These are phyloP conservation scores for Eremochloa ophiuroides DNA, from an alignment of 176 grass and related monocot genomes.

Conservation along the genomic window DNA sequence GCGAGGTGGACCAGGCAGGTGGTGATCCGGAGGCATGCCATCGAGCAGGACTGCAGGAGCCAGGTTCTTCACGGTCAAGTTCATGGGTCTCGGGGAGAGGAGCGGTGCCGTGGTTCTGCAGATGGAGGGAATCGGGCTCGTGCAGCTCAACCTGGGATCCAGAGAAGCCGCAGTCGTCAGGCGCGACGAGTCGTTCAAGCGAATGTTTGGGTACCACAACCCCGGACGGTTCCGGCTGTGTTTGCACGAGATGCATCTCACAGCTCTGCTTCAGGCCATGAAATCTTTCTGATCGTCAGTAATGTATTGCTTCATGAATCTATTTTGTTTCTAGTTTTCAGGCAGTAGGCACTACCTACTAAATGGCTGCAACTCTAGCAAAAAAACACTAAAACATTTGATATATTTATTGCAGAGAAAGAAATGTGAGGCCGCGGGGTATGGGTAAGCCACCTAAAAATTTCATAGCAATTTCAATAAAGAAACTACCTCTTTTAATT, in stretches of 20 bases:
- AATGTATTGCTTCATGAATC: too few relatives aligned
- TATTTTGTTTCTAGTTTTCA: not conserved
- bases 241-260: not conserved
- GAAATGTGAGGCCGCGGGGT: too few relatives aligned
- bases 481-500: too few relatives aligned
- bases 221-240: not conserved
- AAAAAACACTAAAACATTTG: too few relatives aligned
- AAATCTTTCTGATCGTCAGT: not conserved
- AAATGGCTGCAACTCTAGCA: too few relatives aligned
- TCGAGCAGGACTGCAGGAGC: not conserved
- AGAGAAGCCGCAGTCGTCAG: not conserved
- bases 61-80: not conserved
- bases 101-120: not conserved
- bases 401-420: too few relatives aligned
- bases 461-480: too few relatives aligned
- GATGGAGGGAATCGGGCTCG: not conserved
- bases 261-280: not conserved
- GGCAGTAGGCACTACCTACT: too few relatives aligned
- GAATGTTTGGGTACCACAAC: not conserved
- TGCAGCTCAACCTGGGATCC: not conserved
- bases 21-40: not conserved
- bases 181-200: not conserved
- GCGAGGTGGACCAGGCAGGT: not conserved
- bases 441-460: too few relatives aligned
- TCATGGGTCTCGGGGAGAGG: not conserved